Evolutionary conservation across 768 basidiomycete genomes (phyloP).

Genomic region (Serendipita indica): DNA sequence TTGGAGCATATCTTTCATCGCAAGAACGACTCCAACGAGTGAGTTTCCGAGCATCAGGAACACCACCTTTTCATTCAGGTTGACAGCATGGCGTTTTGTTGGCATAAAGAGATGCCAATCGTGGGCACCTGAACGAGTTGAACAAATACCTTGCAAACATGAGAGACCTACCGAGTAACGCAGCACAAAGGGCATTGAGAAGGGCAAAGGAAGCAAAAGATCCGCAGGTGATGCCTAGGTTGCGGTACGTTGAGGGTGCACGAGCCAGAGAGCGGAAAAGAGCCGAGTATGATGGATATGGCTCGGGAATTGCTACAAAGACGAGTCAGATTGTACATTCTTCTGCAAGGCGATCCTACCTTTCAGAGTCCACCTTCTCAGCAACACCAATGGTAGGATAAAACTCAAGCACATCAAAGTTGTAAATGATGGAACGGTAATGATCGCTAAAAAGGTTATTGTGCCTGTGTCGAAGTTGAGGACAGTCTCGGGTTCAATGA

Average conservation of each 20-base stretch:
- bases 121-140: neutral
- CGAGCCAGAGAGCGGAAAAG: neutral
- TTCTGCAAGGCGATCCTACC: neutral
- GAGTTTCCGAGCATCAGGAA: neutral
- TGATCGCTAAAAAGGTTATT: neutral
- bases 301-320: neutral
- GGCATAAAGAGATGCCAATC: neutral
- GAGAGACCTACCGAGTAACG: neutral
- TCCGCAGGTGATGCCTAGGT: neutral
- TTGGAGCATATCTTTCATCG: neutral
- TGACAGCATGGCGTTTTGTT: neutral
- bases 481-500: neutral
- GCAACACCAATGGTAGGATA: neutral
- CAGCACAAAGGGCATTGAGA: neutral
- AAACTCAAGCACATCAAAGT: neutral
- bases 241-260: neutral
- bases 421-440: neutral
- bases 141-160: neutral
- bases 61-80: slow-evolving; percentile 1
- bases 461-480: neutral
- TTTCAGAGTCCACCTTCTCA: neutral
- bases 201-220: neutral
- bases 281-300: neutral
- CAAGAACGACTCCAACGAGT: neutral
- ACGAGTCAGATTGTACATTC: no score